phyloP scores from a whole-genome alignment of 208 protist species.

The Trypanosoma congolense region DNA sequence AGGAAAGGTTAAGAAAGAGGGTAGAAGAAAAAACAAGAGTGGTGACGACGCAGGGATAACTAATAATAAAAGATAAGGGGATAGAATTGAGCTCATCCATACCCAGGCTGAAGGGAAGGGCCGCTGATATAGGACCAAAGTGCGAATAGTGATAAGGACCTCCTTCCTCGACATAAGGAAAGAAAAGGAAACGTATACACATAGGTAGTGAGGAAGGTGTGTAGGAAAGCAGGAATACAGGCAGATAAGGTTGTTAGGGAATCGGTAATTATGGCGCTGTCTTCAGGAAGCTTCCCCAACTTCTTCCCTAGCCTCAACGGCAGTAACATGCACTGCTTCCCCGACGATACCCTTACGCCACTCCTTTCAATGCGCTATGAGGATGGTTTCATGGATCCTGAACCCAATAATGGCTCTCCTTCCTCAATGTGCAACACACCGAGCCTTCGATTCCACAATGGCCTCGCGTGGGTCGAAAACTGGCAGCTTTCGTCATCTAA shows the following conservation, averaged over 20 bases:
- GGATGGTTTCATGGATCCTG: neutral
- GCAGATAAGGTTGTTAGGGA: neutral
- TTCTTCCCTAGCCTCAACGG: neutral
- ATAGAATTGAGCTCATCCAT: too few species aligned
- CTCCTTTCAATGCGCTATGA: neutral
- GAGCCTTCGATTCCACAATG: slow-evolving; percentile 1
- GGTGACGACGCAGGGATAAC: neutral
- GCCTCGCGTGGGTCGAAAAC: slow-evolving; percentile 1
- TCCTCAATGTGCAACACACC: slow-evolving; percentile 1
- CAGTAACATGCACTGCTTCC: neutral
- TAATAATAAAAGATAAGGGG: neutral
- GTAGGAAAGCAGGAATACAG: too few species aligned
- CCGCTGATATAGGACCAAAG: too few species aligned
- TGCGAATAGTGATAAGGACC: too few species aligned
- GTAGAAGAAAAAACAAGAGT: slow-evolving; percentile 4
- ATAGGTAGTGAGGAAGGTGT: neutral
- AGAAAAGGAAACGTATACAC: neutral
- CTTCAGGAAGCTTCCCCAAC: slow-evolving; percentile 1
- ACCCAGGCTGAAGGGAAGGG: too few species aligned
- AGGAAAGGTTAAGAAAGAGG: neutral
- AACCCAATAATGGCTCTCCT: neutral
- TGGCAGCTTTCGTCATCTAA: slow-evolving; percentile 5
- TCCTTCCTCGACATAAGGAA: too few species aligned
- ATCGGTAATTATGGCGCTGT: neutral
- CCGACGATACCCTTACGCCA: neutral